These are phyloP conservation scores for Phallus indusiatus DNA, from an alignment of 768 basidiomycete genomes.

Conservation along the genomic window DNA sequence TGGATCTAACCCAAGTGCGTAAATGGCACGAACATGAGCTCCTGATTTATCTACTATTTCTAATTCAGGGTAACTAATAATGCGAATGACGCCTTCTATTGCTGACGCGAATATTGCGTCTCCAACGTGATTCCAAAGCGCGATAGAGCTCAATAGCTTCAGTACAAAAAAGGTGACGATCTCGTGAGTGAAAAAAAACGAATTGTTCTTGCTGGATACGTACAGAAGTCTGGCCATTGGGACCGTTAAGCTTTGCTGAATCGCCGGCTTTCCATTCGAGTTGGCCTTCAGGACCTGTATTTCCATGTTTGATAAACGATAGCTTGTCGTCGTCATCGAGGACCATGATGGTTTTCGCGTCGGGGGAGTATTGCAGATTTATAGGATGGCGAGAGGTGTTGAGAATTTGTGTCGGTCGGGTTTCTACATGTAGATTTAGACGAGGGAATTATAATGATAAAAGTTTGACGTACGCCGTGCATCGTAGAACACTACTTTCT, in stretches of 20 bases:
- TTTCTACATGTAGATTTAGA: slow-evolving; percentile 37
- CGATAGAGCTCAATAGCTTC: slow-evolving; percentile 54
- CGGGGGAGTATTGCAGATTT: slow-evolving; percentile 65
- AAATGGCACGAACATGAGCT: slow-evolving; percentile 75
- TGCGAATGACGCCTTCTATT: slow-evolving; percentile 54
- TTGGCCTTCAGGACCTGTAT: slow-evolving; percentile 41
- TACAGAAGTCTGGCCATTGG: too few relatives aligned
- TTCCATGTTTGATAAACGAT: slow-evolving; percentile 50
- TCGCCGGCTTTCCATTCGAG: slow-evolving; percentile 33
- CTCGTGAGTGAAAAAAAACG: slow-evolving; percentile 4
- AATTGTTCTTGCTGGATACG: too few relatives aligned
- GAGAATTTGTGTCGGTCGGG: slow-evolving; percentile 53
- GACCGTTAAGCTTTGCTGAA: neutral
- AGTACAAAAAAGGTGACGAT: too few relatives aligned
- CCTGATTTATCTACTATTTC: slow-evolving; percentile 49
- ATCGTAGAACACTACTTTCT: slow-evolving; percentile 75
- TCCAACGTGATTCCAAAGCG: slow-evolving; percentile 67
- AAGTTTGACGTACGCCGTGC: slow-evolving; percentile 63
- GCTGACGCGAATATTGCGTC: slow-evolving; percentile 56
- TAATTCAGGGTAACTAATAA: slow-evolving; percentile 61
- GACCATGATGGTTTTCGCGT: slow-evolving; percentile 57
- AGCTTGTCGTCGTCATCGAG: slow-evolving; percentile 51
- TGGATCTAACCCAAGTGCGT: slow-evolving; percentile 71
- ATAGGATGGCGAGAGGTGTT: slow-evolving; percentile 48
- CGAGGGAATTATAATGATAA: neutral